Percentiles rank a stretch among this genome's conserved stretches.
Evolutionary conservation across 1,284 basidiomycete genomes (phyloP).

Genomic region (Trametes hirsuta): DNA sequence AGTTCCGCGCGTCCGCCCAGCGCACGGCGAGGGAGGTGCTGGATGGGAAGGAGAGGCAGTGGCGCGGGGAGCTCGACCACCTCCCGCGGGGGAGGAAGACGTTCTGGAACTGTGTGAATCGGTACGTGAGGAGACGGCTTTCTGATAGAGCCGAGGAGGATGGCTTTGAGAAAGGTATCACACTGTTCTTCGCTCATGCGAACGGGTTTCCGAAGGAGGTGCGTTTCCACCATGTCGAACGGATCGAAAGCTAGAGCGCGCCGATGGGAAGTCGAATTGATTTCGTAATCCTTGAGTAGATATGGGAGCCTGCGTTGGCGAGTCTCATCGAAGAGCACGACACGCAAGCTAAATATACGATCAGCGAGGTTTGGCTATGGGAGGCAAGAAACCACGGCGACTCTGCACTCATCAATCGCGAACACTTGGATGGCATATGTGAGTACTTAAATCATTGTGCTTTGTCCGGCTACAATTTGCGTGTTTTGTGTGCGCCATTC

Average conservation of each 20-base stretch:
- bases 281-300: conserved; percentile 20
- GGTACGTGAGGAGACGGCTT: conserved; percentile 32
- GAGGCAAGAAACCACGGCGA: conserved; percentile 63
- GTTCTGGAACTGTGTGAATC: conserved; percentile 38
- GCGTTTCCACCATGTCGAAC: background rate
- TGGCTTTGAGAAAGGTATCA: conserved; percentile 36
- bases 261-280: background rate
- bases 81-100: conserved; percentile 21
- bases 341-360: conserved; percentile 15
- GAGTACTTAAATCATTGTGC: conserved; percentile 13
- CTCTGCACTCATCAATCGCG: conserved; percentile 50
- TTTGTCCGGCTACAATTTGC: too few species aligned
- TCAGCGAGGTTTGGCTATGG: conserved; percentile 62
- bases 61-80: conserved; percentile 27
- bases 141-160: conserved; percentile 13
- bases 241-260: too few species aligned
- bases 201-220: conserved; percentile 42
- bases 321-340: conserved; percentile 28
- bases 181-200: conserved; percentile 39
- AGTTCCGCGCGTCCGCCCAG: conserved; percentile 34
- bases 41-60: conserved; percentile 27
- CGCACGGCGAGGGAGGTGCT: conserved; percentile 24
- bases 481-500: too few species aligned
- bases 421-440: conserved; percentile 50
- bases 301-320: conserved; percentile 38